Base-by-base conservation (phyloP, 176 grass and related monocot genomes). In the Phoenix dactylifera region DNA sequence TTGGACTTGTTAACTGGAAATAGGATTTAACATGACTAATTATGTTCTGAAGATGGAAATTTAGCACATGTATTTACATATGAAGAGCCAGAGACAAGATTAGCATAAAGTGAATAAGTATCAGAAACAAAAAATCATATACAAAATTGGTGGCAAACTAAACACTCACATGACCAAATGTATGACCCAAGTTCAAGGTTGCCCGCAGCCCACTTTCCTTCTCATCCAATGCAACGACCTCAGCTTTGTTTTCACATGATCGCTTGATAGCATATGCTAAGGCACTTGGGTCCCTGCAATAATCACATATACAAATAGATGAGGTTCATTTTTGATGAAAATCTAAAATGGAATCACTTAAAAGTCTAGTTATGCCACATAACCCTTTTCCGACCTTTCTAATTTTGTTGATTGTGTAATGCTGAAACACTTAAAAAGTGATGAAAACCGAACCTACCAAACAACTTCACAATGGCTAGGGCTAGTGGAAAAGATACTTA, bases 161-260 rank as follows among this genome's bases (percentile, higher is more conserved):
- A 76, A 20, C 25, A 82, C 87, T 28, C 75, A 98, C 93, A 92
- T 98, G 93, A 44, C 87, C 93, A 78, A 98, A 98, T 73, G 93
- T 92, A 58, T 98, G 93, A 66, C 93, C 93, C 66, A 98, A 70
- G 71, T 98, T 98, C 68, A 98, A 74, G 24, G 87, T 98, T 10
- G 93, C 93, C 62, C 93, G 78, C 52, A 98, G 69, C 49, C 93
- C 87, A 67, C 84, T 78, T 88, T 98, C 93, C 56, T 85, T 98
- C 81, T 98, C 93, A 70, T 98, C 93, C 28, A 86, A 83, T 14
- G 87, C 75, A 67, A 98, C 87, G 17, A 98, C 93, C 72, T 98
- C 93, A 69, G 87, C 87, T 88, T 98, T 98, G 73, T 98, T 98
- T 77, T 98, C 87, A 71, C 93, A 98, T 32, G 93, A 98, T 57